Evolutionary conservation across 495 filamentous ascomycete species (phyloP).

Genomic region (Penicillium taxi): DNA sequence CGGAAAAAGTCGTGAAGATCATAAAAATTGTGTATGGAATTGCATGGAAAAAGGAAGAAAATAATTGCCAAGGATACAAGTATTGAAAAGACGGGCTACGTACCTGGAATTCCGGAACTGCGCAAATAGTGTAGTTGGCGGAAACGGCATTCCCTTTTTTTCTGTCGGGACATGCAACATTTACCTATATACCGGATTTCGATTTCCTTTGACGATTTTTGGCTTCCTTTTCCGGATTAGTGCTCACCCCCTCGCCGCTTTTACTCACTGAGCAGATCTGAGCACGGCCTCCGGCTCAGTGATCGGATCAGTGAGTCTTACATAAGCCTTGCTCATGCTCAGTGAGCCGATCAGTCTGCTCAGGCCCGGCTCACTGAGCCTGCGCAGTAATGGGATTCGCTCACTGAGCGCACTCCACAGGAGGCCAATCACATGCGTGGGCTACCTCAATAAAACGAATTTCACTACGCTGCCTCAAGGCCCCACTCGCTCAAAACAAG

Average conservation of each 20-base stretch:
- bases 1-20: no score
- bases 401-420: background rate
- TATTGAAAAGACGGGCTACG: no score
- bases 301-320: conserved; percentile 1
- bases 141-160: no score
- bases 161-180: no score
- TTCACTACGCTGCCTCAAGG: background rate
- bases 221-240: conserved; percentile 1
- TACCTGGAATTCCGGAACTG: no score
- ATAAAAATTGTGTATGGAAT: no score
- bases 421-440: background rate
- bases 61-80: no score
- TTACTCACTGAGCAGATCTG: conserved; percentile 1
- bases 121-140: no score
- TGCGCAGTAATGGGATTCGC: conserved; percentile 1
- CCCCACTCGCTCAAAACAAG: background rate
- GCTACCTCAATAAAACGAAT: conserved; percentile 2
- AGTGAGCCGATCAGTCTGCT: conserved; percentile 1
- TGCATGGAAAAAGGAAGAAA: no score
- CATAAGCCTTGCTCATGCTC: background rate
- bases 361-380: background rate
- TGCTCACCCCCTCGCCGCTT: conserved; percentile 2
- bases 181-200: no score
- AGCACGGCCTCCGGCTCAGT: conserved; percentile 1
- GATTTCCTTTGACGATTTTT: conserved; percentile 1